phyloP scores from a whole-genome alignment of 495 filamentous ascomycete genomes.

The Podospora sp. region DNA sequence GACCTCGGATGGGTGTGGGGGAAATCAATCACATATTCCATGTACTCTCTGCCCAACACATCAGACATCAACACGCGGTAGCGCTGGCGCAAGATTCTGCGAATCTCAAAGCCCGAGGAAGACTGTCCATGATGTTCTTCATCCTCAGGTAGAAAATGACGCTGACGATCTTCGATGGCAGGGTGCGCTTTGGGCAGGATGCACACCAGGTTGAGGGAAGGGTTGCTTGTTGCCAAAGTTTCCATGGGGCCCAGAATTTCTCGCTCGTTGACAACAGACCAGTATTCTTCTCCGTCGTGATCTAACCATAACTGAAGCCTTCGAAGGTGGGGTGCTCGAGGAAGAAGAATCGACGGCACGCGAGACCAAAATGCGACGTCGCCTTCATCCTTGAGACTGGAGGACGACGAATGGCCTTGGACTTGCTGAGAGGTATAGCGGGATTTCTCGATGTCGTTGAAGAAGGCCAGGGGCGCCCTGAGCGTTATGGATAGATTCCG shows the following conservation, averaged over 20 bases:
- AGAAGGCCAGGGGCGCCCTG: neutral
- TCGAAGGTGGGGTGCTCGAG: neutral
- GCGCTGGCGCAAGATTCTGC: neutral
- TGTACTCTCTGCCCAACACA: neutral
- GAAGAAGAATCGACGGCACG: neutral
- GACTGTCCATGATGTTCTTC: neutral
- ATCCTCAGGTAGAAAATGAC: neutral
- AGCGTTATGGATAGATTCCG: neutral
- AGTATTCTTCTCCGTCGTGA: neutral
- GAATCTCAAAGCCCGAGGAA: neutral
- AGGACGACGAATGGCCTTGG: neutral
- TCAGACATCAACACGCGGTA: neutral
- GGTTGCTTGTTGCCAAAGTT: neutral
- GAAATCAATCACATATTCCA: neutral
- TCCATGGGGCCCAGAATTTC: neutral
- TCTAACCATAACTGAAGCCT: conserved; percentile 1
- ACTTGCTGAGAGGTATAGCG: neutral
- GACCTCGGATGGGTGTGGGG: neutral
- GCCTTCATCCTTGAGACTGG: neutral
- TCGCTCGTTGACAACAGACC: conserved; percentile 6
- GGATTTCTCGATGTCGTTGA: neutral
- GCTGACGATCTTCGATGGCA: neutral
- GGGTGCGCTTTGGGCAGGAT: conserved; percentile 4
- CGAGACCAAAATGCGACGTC: neutral
- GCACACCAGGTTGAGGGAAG: neutral